These are phyloP conservation scores for Penicillium sp. DNA, from an alignment of 2,329 filamentous ascomycete genomes.

Conservation along the genomic window DNA sequence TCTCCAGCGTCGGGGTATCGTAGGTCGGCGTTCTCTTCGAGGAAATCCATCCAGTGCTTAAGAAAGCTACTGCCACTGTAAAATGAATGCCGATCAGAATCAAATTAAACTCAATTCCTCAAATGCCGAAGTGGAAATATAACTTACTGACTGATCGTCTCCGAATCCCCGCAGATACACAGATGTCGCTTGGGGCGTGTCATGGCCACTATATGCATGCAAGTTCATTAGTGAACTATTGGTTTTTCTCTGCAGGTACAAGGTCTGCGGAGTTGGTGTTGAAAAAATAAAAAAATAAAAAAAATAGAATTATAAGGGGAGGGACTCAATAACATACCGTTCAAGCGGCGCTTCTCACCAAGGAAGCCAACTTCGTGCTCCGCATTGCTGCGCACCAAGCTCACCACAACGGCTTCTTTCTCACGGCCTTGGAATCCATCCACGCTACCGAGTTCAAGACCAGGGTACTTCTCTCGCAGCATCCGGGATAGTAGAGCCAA, in stretches of 20 bases:
- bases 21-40: slow-evolving; percentile 87
- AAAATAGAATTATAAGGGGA: too few relatives aligned
- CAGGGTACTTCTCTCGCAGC: slow-evolving; percentile 77
- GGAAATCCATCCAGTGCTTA: slow-evolving; percentile 83
- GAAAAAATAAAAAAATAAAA: too few relatives aligned
- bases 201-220: slow-evolving; percentile 73
- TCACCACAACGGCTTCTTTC: slow-evolving; percentile 92
- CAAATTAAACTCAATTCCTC: not conserved
- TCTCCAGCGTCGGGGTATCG: slow-evolving; percentile 70
- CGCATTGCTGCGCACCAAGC: slow-evolving; percentile 86
- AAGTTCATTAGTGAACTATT: slow-evolving; percentile 11
- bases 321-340: slow-evolving; percentile 64
- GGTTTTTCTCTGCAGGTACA: not conserved
- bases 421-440: slow-evolving; percentile 97
- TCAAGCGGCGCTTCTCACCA: slow-evolving; percentile 84
- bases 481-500: slow-evolving; percentile 71
- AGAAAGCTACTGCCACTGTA: slow-evolving; percentile 78
- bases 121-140: not conserved
- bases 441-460: slow-evolving; percentile 91
- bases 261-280: not conserved
- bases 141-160: slow-evolving; percentile 83
- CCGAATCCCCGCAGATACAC: slow-evolving; percentile 88
- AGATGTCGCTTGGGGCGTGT: slow-evolving; percentile 88
- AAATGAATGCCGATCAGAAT: slow-evolving; percentile 15
- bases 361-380: slow-evolving; percentile 89